Evolutionary conservation across 2,329 filamentous ascomycete genomes (phyloP), one percentile per base, ranked within the genome.

Genomic region (Thermomyces lanuginosus): DNA sequence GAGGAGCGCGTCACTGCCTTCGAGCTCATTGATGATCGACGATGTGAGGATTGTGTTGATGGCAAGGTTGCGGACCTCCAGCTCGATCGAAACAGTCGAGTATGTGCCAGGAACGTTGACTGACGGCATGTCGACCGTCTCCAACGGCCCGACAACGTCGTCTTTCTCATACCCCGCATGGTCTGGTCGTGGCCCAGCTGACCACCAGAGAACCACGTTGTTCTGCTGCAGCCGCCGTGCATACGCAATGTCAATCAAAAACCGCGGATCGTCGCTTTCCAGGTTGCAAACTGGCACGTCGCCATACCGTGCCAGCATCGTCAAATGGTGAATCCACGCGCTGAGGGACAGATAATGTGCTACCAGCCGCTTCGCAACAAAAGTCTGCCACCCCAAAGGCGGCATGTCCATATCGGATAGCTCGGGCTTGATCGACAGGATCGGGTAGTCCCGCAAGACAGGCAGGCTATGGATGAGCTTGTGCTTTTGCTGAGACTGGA

Each of bases 21-120:
- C 89, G 2, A 92, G 72, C 38, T 95, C 89, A 43, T 93, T 95
- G 61, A 98, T 84, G 6, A 99, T 69, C 1, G 89, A 92, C 0
- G 86, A 92, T 0, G 89, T 93, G 10, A 99, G 63, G 24, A 99
- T 91, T 0, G 91, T 98, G 56, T 98, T 98, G 57, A 98, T 95
- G 4, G 83, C 78, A 8, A 99, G 66, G 44, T 98, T 98, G 23
- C 84, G 79, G 25, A 98, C 72, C 35, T 91, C 82, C 8, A 99
- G 57, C 41, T 99, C 89, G 35, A 98, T 89, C 47, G 89, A 98
- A 2, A 98, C 89, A 0, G 86, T 92, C 1, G 84, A 78, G 49
- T 92, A 98, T 0, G 86, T 91, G 21, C 84, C 86, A 0, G 86
- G 79, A 26, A 82, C 86, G 48, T 98, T 98, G 48, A 92, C 71